Conservation (phyloP, 495 filamentous ascomycete genomes). For the Neurospora sp. region DNA sequence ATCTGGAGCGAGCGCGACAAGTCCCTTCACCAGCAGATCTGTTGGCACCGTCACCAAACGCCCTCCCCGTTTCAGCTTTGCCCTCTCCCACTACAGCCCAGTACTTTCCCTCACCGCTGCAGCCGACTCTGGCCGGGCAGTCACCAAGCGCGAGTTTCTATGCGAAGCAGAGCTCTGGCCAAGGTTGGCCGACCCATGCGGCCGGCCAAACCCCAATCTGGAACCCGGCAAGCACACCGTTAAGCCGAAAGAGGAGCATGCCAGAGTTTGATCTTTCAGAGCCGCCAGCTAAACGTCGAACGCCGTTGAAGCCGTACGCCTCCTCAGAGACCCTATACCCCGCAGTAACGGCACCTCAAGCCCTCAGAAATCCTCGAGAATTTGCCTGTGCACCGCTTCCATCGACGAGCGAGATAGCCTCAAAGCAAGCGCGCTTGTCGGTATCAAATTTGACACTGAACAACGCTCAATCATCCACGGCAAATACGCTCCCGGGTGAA, state of each 20-base stretch:
- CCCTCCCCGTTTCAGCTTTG: slow-evolving; percentile 13
- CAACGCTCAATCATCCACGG: slow-evolving; percentile 15
- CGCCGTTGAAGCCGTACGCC: background rate
- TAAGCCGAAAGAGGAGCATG: slow-evolving; percentile 58
- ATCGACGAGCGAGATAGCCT: background rate
- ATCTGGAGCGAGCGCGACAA: slow-evolving; percentile 50
- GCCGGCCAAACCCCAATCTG: slow-evolving; percentile 31
- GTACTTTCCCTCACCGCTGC: slow-evolving; percentile 21
- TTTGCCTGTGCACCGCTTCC: background rate
- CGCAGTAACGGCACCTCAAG: background rate
- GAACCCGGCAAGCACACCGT: slow-evolving; percentile 30
- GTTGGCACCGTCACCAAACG: slow-evolving; percentile 26
- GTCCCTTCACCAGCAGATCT: slow-evolving; percentile 23
- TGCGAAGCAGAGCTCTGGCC: slow-evolving; percentile 1
- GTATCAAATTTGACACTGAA: slow-evolving; percentile 36
- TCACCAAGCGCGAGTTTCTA: slow-evolving; percentile 20
- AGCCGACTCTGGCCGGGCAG: slow-evolving; percentile 15
- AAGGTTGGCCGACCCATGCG: slow-evolving; percentile 28
- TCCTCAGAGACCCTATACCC: background rate
- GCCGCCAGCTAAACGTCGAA: slow-evolving; percentile 56
- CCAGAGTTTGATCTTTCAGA: slow-evolving; percentile 51
- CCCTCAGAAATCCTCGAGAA: background rate
- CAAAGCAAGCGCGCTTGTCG: slow-evolving; percentile 23
- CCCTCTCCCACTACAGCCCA: slow-evolving; percentile 36
- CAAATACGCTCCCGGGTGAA: slow-evolving; percentile 7